These are phyloP conservation scores for Alectoria sarmentosa DNA, from an alignment of 495 filamentous ascomycete species.

Conservation along the genomic window DNA sequence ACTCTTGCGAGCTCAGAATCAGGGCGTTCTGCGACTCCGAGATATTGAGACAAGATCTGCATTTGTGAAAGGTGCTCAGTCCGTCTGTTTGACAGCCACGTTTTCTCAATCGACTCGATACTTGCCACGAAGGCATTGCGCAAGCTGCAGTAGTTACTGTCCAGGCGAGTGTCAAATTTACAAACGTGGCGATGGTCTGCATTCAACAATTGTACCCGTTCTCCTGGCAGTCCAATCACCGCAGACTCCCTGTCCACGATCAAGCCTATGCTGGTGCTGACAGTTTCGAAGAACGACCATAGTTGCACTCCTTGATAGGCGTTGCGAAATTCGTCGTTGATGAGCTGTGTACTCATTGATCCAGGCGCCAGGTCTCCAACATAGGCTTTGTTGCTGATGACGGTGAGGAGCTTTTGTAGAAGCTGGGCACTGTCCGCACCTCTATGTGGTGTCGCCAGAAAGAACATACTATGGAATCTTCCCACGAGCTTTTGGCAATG, in stretches of 20 bases:
- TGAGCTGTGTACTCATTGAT: conserved; percentile 24
- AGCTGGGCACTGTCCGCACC: conserved; percentile 41
- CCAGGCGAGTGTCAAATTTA: conserved; percentile 36
- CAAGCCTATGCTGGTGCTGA: conserved; percentile 14
- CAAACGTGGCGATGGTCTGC: conserved; percentile 43
- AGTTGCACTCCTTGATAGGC: conserved; percentile 24
- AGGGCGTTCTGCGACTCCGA: conserved; percentile 26
- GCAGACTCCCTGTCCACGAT: conserved; percentile 41
- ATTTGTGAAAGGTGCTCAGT: conserved; percentile 9
- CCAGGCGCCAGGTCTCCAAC: conserved; percentile 13
- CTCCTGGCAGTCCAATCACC: conserved; percentile 35
- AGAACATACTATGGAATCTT: conserved; percentile 41
- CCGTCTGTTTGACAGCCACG: neutral
- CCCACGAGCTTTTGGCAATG: conserved; percentile 22
- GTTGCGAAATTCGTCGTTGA: conserved; percentile 33
- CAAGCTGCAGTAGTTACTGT: conserved; percentile 37
- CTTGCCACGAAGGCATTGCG: conserved; percentile 29
- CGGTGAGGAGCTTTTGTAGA: no score
- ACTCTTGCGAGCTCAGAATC: conserved; percentile 32
- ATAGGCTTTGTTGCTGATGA: conserved; percentile 26
- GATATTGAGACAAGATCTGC: conserved; percentile 24
- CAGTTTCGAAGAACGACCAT: conserved; percentile 25
- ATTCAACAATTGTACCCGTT: conserved; percentile 32
- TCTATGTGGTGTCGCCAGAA: conserved; percentile 43
- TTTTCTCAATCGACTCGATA: conserved; percentile 10